These are phyloP conservation scores for Narthecium ossifragum DNA, from an alignment of 106 monocot genomes.

Conservation along the genomic window DNA sequence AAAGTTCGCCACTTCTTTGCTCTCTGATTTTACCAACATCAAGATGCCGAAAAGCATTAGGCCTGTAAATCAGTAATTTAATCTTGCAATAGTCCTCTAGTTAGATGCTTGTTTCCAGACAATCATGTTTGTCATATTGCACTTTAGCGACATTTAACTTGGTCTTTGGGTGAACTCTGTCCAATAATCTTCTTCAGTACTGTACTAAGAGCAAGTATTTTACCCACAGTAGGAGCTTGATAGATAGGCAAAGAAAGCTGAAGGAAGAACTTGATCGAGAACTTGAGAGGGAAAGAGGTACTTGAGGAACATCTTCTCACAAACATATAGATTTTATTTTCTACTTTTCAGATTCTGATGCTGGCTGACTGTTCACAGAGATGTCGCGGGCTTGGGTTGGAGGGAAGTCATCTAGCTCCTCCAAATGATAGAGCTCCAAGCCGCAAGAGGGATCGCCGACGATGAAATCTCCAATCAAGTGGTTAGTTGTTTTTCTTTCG, in stretches of 20 bases:
- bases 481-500: too few relatives aligned
- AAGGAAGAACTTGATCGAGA: slow-evolving; percentile 83
- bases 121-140: too few relatives aligned
- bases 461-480: slow-evolving; percentile 33
- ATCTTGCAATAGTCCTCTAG: too few relatives aligned
- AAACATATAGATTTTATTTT: not conserved
- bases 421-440: slow-evolving; percentile 35
- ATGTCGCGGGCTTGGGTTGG: slow-evolving; percentile 47
- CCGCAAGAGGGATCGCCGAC: slow-evolving; percentile 32
- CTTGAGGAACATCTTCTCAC: not conserved
- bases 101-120: too few relatives aligned
- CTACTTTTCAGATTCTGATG: not conserved
- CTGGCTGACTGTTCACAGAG: slow-evolving; percentile 23
- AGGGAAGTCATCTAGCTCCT: slow-evolving; percentile 27
- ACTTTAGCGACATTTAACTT: not conserved
- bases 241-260: slow-evolving; percentile 61
- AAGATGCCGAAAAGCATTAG: too few relatives aligned
- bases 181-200: not conserved
- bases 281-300: slow-evolving; percentile 72
- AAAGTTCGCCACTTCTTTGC: too few relatives aligned
- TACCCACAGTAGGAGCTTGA: too few relatives aligned
- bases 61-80: too few relatives aligned
- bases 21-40: too few relatives aligned
- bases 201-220: slow-evolving; percentile 8
- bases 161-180: not conserved